Percentiles rank a stretch among this genome's conserved stretches.
phyloP scores from a whole-genome alignment of 352 stramenopile species.

The Phytopythium aichiense region DNA sequence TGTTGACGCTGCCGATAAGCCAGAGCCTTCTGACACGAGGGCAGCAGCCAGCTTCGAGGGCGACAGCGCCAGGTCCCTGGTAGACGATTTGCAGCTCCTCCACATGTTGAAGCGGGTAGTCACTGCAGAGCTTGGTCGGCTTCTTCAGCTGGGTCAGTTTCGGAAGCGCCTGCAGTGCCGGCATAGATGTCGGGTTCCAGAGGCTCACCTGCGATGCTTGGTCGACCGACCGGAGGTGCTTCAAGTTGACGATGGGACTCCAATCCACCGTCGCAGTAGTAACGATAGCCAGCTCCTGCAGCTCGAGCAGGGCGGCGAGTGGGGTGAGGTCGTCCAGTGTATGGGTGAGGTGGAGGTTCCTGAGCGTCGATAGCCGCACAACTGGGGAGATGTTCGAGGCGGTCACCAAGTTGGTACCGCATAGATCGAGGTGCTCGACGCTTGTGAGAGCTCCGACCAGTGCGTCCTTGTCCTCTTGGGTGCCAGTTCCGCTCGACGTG shows the following conservation, averaged over 20 bases:
- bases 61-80: not conserved
- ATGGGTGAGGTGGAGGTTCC: not conserved
- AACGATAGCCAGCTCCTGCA: not conserved
- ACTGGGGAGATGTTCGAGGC: not conserved
- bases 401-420: not conserved
- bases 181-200: conserved; percentile 3
- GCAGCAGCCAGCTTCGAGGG: not conserved
- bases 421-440: not conserved
- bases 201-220: not conserved
- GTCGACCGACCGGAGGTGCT: not conserved
- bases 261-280: not conserved
- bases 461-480: not conserved
- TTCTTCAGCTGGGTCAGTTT: not conserved
- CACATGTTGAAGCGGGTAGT: not conserved
- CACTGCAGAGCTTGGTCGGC: not conserved
- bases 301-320: not conserved
- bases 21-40: not conserved
- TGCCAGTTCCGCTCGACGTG: not conserved
- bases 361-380: not conserved
- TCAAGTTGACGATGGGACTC: not conserved
- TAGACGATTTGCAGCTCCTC: not conserved
- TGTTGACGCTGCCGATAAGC: not conserved
- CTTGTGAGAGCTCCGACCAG: not conserved
- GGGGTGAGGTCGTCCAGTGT: not conserved
- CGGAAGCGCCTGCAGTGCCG: not conserved